Percentiles rank a stretch among this genome's conserved stretches.
Evolutionary conservation across 2,329 filamentous ascomycete species (phyloP).

Genomic region (Verticillium alfalfae): DNA sequence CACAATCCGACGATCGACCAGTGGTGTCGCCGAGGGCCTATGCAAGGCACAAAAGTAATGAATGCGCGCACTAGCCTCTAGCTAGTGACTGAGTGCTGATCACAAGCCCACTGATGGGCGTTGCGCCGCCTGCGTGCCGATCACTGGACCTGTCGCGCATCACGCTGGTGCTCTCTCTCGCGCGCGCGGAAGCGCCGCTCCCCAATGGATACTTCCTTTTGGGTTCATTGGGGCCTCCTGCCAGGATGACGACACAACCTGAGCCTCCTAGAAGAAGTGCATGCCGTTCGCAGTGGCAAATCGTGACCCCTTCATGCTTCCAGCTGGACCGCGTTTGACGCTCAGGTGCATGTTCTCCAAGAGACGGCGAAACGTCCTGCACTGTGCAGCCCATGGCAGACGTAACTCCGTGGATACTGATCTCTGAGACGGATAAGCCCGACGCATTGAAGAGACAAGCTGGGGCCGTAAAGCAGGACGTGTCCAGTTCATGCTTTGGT

Average conservation of each 20-base stretch:
- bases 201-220: neutral
- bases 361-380: neutral
- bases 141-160: neutral
- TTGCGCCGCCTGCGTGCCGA: neutral
- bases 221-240: neutral
- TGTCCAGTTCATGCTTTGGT: neutral
- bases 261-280: neutral
- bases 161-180: neutral
- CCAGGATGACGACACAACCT: neutral
- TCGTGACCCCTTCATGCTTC: neutral
- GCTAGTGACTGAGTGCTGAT: neutral
- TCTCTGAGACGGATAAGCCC: neutral
- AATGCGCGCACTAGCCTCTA: constrained; percentile 1
- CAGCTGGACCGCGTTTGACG: neutral
- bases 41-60: constrained; percentile 4
- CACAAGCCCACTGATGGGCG: neutral
- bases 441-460: neutral
- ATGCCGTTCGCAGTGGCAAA: neutral
- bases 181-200: constrained; percentile 1
- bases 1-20: constrained; percentile 7
- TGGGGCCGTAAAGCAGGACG: neutral
- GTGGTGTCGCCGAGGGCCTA: constrained; percentile 9
- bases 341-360: neutral
- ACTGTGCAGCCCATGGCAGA: neutral
- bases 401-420: neutral